phyloP scores from a whole-genome alignment of 306 rosid species.

The Fragaria ananassa region DNA sequence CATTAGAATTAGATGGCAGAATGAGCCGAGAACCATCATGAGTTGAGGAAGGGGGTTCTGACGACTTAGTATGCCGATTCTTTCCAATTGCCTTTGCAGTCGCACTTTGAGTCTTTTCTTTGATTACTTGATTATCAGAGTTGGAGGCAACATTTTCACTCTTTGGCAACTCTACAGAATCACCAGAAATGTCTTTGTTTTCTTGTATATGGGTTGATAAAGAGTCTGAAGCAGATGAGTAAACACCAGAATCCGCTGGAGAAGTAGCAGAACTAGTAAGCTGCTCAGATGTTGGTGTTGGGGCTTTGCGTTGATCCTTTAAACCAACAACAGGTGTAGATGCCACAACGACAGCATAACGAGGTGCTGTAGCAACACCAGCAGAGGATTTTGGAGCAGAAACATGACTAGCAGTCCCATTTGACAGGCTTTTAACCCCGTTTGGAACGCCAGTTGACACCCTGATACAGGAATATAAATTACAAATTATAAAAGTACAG shows the following conservation, averaged over 20 bases:
- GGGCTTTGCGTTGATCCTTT: slow-evolving; percentile 33
- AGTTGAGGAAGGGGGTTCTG: slow-evolving; percentile 27
- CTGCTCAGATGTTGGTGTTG: slow-evolving; percentile 34
- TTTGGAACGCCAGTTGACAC: slow-evolving; percentile 42
- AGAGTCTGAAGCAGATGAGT: slow-evolving; percentile 46
- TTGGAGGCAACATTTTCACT: slow-evolving; percentile 27
- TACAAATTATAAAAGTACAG: not conserved
- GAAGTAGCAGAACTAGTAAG: slow-evolving; percentile 28
- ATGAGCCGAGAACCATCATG: slow-evolving; percentile 28
- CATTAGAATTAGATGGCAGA: slow-evolving; percentile 33
- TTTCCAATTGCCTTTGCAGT: slow-evolving; percentile 38
- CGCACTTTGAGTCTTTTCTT: slow-evolving; percentile 18
- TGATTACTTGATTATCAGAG: slow-evolving; percentile 22
- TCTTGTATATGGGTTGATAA: slow-evolving; percentile 37
- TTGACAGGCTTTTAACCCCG: slow-evolving; percentile 43
- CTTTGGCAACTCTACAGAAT: slow-evolving; percentile 34
- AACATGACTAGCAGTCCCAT: slow-evolving; percentile 44
- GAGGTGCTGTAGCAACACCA: slow-evolving; percentile 33
- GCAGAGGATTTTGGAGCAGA: slow-evolving; percentile 30
- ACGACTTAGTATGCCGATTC: slow-evolving; percentile 23
- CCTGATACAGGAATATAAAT: slow-evolving; percentile 24
- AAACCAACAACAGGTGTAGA: slow-evolving; percentile 30
- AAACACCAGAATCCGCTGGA: slow-evolving; percentile 29
- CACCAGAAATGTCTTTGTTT: slow-evolving; percentile 26
- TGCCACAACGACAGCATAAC: slow-evolving; percentile 32